These are phyloP conservation scores for Pleurotus ostreatus DNA, from an alignment of 768 basidiomycete genomes.

Conservation along the genomic window DNA sequence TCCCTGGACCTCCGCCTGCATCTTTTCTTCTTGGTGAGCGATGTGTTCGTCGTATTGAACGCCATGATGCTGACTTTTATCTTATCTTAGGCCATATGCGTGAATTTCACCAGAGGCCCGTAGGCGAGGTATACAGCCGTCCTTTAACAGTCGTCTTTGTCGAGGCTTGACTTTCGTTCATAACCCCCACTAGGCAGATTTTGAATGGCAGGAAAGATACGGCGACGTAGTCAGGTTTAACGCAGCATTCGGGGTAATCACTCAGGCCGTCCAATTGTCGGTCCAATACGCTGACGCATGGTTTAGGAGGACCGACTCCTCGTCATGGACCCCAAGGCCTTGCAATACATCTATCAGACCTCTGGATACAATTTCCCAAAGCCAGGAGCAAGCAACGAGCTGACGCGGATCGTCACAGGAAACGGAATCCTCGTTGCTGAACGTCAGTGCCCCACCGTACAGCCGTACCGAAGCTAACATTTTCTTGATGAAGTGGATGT, in stretches of 20 bases:
- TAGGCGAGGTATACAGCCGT: constrained; percentile 30
- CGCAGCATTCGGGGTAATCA: constrained; percentile 32
- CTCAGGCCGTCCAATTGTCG: not conserved
- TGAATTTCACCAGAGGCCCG: constrained; percentile 28
- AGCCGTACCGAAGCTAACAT: constrained; percentile 3
- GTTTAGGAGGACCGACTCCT: constrained; percentile 41
- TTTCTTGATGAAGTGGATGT: constrained; percentile 21
- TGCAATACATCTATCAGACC: constrained; percentile 40
- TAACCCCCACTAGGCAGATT: constrained; percentile 29
- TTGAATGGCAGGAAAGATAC: constrained; percentile 39
- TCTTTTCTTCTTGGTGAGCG: constrained; percentile 36
- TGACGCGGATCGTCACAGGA: constrained; percentile 31
- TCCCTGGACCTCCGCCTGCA: constrained; percentile 31
- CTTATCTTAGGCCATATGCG: constrained; percentile 20
- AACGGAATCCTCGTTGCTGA: constrained; percentile 36
- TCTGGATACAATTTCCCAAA: constrained; percentile 41
- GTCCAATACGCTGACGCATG: not conserved
- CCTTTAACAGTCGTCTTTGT: constrained; percentile 6
- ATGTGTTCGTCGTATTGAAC: not conserved
- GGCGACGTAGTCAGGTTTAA: constrained; percentile 38
- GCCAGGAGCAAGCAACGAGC: constrained; percentile 29
- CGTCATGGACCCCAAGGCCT: constrained; percentile 45
- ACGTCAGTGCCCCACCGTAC: constrained; percentile 20
- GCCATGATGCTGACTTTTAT: not conserved
- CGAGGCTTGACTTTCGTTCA: constrained; percentile 9